Conservation (phyloP, 345 rosid genomes). For the Eucalyptus polyanthemos region DNA sequence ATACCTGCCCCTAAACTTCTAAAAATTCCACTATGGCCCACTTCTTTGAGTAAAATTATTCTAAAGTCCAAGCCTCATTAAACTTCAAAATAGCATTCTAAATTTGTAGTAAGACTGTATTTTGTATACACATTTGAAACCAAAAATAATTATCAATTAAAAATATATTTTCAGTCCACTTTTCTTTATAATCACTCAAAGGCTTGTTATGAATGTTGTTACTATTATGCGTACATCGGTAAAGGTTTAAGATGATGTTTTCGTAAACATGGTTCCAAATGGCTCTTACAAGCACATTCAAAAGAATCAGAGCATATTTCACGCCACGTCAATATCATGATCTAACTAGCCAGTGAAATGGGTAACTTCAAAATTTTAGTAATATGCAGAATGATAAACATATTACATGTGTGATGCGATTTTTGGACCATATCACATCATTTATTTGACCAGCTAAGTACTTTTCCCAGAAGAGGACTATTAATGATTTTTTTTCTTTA, state of each 20-base stretch:
- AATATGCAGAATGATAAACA: background rate
- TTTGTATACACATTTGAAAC: background rate
- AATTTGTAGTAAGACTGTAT: background rate
- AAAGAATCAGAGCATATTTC: background rate
- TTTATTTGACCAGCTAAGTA: background rate
- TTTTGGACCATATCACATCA: background rate
- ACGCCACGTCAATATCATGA: background rate
- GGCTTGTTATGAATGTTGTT: background rate
- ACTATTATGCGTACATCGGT: background rate
- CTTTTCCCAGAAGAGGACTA: background rate
- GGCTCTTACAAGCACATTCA: background rate
- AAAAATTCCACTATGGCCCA: background rate
- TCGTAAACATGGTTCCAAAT: background rate
- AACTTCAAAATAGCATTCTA: background rate
- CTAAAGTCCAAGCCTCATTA: background rate
- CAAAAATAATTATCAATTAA: background rate
- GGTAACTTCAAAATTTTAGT: background rate
- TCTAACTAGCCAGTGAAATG: background rate
- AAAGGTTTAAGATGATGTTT: background rate
- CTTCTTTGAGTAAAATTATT: background rate
- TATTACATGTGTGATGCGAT: background rate
- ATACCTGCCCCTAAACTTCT: background rate
- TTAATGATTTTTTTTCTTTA: background rate
- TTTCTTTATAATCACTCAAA: background rate
- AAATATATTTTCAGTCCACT: fast-evolving